Evolutionary conservation across 2,329 filamentous ascomycete genomes (phyloP).

Genomic region (Amesomyces nigricolor): DNA sequence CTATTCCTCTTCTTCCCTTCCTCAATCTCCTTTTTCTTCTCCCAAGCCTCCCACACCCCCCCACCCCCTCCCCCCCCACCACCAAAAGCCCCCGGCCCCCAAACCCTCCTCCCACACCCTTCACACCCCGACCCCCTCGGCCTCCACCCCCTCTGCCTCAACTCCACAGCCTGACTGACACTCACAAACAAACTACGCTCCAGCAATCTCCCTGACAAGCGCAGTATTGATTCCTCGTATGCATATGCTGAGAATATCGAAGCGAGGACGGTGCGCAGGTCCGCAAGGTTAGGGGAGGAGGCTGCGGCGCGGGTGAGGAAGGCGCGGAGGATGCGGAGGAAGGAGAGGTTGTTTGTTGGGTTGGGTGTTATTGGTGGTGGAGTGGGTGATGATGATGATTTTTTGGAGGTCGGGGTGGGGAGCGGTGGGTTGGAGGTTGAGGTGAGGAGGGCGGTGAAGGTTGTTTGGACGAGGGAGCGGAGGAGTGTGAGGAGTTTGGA

Average conservation of each 20-base stretch:
- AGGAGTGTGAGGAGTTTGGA: conserved; percentile 61
- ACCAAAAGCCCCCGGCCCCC: conserved; percentile 75
- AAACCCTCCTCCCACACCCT: conserved; percentile 72
- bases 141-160: conserved; percentile 83
- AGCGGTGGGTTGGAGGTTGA: conserved; percentile 62
- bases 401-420: conserved; percentile 45
- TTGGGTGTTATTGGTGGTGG: neutral
- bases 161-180: conserved; percentile 65
- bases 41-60: conserved; percentile 73
- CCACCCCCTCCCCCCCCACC: conserved; percentile 38
- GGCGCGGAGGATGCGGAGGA: conserved; percentile 80
- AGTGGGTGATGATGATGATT: conserved; percentile 29
- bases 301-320: conserved; percentile 80
- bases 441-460: conserved; percentile 79
- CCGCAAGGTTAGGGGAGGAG: conserved; percentile 77
- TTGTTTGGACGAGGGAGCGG: conserved; percentile 77
- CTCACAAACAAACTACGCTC: conserved; percentile 85
- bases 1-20: conserved; percentile 28
- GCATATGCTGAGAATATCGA: conserved; percentile 94
- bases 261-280: conserved; percentile 75
- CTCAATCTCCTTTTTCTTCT: conserved; percentile 51
- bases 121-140: conserved; percentile 84
- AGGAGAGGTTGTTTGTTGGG: conserved; percentile 56
- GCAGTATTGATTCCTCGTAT: conserved; percentile 86
- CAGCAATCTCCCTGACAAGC: conserved; percentile 77